A percentile compares a stretch with the other conserved stretches of the same genome.
Evolutionary conservation across 2,329 filamentous ascomycete genomes (phyloP).

Genomic region (Xylariaceae sp.): DNA sequence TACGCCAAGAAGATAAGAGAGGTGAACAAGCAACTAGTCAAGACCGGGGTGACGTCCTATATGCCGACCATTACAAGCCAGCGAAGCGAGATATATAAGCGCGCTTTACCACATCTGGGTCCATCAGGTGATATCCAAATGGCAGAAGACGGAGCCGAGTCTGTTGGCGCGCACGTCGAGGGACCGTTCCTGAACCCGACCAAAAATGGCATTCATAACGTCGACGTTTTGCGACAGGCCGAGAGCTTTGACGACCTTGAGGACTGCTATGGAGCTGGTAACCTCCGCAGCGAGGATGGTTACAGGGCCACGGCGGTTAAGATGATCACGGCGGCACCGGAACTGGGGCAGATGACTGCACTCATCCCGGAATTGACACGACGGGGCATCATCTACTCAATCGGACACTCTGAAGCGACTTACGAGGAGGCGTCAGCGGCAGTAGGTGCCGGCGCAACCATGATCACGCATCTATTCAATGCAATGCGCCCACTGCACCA

Average conservation of each 20-base stretch:
- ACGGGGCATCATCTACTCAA: constrained; percentile 75
- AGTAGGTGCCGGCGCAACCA: constrained; percentile 76
- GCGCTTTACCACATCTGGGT: constrained; percentile 77
- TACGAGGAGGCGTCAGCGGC: constrained; percentile 81
- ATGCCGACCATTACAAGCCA: constrained; percentile 86
- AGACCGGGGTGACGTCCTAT: constrained; percentile 87
- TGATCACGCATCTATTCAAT: constrained; percentile 95
- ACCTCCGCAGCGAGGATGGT: constrained; percentile 57
- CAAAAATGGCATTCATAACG: constrained; percentile 87
- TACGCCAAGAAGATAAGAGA: constrained; percentile 77
- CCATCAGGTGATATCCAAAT: constrained; percentile 69
- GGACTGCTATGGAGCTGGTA: constrained; percentile 74
- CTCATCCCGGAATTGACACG: constrained; percentile 71
- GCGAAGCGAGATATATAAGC: constrained; percentile 79
- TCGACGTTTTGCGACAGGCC: constrained; percentile 71
- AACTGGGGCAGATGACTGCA: constrained; percentile 72
- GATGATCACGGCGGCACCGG: constrained; percentile 87
- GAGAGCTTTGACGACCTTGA: constrained; percentile 70
- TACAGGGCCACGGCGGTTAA: constrained; percentile 61
- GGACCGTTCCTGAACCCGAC: constrained; percentile 84
- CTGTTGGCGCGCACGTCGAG: constrained; percentile 88
- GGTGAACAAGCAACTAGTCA: constrained; percentile 74
- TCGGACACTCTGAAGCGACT: constrained; percentile 86
- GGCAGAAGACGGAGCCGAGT: constrained; percentile 78
- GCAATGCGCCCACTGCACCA: constrained; percentile 91